These are phyloP conservation scores for Teunomyces panamensis DNA, from an alignment of 805 yeast species.

Conservation along the genomic window DNA sequence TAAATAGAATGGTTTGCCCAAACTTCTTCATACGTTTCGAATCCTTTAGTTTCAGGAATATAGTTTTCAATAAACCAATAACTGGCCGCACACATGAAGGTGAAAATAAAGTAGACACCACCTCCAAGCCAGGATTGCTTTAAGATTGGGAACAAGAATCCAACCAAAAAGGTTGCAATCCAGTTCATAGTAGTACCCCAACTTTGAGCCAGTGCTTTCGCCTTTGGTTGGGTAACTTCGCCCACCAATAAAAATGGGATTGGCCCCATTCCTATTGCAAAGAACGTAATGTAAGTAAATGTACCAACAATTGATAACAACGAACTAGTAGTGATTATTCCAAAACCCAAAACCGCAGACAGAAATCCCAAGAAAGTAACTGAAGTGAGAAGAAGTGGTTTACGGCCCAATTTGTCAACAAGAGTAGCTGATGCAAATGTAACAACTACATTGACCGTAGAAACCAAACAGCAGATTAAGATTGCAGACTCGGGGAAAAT, in stretches of 20 bases:
- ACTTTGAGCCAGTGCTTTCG: slow-evolving; percentile 85
- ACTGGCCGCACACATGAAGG: slow-evolving; percentile 52
- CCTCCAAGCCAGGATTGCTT: slow-evolving; percentile 65
- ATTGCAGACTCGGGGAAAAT: slow-evolving; percentile 72
- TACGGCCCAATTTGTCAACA: slow-evolving; percentile 76
- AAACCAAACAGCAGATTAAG: slow-evolving; percentile 69
- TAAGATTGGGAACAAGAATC: slow-evolving; percentile 74
- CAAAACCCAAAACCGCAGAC: slow-evolving; percentile 61
- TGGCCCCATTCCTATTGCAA: slow-evolving; percentile 93
- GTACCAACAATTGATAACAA: slow-evolving; percentile 59
- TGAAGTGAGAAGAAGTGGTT: slow-evolving; percentile 65
- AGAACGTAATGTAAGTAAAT: slow-evolving; percentile 71
- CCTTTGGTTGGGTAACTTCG: slow-evolving; percentile 81
- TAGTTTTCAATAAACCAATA: slow-evolving; percentile 42
- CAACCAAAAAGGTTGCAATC: slow-evolving; percentile 83
- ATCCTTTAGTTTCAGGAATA: slow-evolving; percentile 80
- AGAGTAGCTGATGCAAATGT: slow-evolving; percentile 72
- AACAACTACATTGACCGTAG: slow-evolving; percentile 68
- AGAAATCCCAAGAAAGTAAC: slow-evolving; percentile 65
- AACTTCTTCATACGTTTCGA: slow-evolving; percentile 58
- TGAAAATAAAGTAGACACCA: slow-evolving; percentile 71
- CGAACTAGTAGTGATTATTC: slow-evolving; percentile 52
- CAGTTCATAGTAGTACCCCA: slow-evolving; percentile 90
- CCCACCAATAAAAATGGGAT: slow-evolving; percentile 87
- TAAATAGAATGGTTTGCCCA: slow-evolving; percentile 42